These are phyloP conservation scores for Clarireedia hainanense DNA, from an alignment of 2,329 filamentous ascomycete genomes.

Conservation along the genomic window DNA sequence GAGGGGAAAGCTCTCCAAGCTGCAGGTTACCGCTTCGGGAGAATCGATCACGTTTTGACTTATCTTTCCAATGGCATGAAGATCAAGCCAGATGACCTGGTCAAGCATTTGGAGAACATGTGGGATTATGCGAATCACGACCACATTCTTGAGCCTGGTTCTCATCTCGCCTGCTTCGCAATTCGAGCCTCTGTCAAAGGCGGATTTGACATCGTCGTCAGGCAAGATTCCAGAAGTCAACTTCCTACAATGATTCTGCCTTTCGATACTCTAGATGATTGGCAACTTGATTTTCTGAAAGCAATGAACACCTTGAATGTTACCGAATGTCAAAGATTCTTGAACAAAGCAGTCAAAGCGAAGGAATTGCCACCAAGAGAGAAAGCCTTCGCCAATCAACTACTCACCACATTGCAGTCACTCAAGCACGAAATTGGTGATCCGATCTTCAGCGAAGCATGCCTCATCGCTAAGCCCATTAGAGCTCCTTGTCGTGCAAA, in stretches of 20 bases:
- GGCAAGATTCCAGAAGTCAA: slow-evolving; percentile 42
- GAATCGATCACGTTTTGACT: slow-evolving; percentile 57
- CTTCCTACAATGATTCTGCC: slow-evolving; percentile 52
- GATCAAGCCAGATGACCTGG: slow-evolving; percentile 56
- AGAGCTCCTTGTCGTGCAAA: slow-evolving; percentile 33
- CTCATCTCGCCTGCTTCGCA: slow-evolving; percentile 52
- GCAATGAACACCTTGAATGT: slow-evolving; percentile 39
- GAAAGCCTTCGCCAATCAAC: slow-evolving; percentile 36
- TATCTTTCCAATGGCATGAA: slow-evolving; percentile 68
- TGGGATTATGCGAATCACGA: slow-evolving; percentile 45
- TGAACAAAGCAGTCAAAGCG: slow-evolving; percentile 28
- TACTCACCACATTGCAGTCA: slow-evolving; percentile 36
- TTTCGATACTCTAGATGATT: slow-evolving; percentile 43
- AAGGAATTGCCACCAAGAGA: slow-evolving; percentile 33
- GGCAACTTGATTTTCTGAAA: slow-evolving; percentile 47
- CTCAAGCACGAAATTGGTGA: slow-evolving; percentile 37
- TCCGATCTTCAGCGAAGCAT: slow-evolving; percentile 38
- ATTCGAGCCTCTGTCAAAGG: slow-evolving; percentile 42
- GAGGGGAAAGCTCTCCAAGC: slow-evolving; percentile 60
- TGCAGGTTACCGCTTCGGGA: slow-evolving; percentile 71
- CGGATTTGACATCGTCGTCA: slow-evolving; percentile 30
- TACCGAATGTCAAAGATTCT: slow-evolving; percentile 31
- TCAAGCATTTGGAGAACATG: slow-evolving; percentile 55
- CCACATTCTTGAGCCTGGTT: slow-evolving; percentile 41
- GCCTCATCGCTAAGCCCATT: slow-evolving; percentile 36